phyloP scores from a whole-genome alignment of 1,284 basidiomycete genomes.

The Apiotrichum siamense region DNA sequence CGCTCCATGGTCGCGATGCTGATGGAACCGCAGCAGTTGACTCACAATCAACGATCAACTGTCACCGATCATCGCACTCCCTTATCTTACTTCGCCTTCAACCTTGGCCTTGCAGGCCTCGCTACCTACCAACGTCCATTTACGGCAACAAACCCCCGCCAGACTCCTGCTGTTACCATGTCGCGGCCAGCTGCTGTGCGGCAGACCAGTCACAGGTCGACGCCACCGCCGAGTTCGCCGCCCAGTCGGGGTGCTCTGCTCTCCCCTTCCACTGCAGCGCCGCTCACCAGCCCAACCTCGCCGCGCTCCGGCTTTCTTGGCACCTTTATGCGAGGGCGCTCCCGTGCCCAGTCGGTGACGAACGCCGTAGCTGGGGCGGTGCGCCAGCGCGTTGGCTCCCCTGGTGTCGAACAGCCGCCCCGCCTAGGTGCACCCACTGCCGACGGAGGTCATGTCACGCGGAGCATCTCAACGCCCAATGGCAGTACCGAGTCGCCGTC shows the following conservation, averaged over 20 bases:
- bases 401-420: slow-evolving; percentile 21
- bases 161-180: background rate
- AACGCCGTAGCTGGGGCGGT: slow-evolving; percentile 19
- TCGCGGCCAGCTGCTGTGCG: background rate
- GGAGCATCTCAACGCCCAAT: slow-evolving; percentile 36
- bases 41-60: too few species aligned
- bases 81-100: too few species aligned
- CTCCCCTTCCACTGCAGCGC: background rate
- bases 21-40: too few species aligned
- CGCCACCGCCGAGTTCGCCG: background rate
- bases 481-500: background rate
- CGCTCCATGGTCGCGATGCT: too few species aligned
- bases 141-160: too few species aligned
- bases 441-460: slow-evolving; percentile 22
- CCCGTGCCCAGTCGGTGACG: slow-evolving; percentile 37
- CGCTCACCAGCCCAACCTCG: slow-evolving; percentile 25
- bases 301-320: slow-evolving; percentile 43
- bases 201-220: too few species aligned
- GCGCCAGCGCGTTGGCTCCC: slow-evolving; percentile 16
- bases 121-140: too few species aligned
- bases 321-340: slow-evolving; percentile 41
- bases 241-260: background rate
- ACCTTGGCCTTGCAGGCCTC: too few species aligned
- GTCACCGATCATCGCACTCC: too few species aligned
- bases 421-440: slow-evolving; percentile 7